Base-by-base conservation (phyloP, 331 rosid genomes). In the Acacia concinna region DNA sequence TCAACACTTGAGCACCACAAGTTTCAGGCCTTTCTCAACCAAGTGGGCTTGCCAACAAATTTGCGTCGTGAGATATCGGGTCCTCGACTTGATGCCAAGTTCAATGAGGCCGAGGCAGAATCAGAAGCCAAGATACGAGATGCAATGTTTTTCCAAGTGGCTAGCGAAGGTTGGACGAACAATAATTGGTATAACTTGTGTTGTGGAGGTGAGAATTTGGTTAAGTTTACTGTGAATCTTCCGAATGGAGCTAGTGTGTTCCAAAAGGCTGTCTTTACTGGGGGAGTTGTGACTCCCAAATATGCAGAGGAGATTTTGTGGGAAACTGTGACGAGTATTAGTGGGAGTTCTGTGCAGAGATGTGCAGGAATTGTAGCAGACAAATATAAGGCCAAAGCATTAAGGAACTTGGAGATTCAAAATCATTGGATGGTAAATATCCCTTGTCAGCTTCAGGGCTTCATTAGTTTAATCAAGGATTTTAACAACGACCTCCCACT, bases 361-460 rank as follows among this genome's bases (percentile, higher is more conserved):
- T 93, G 97, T 56, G 97, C 86, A 30, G 97, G 97, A 57, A 85
- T 93, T 68, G 90, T 93, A 59, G 84, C 92, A 4, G 97, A 93
- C 78, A 93, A 81, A 83, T 93, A 88, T 84, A 93, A 93, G 82
- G 87, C 81, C 79, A 89, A 91, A 85, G 97, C 97, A 13, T 84
- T 93, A 86, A 89, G 86, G 87, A 90, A 86, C 82, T 88, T 93
- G 90, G 97, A 93, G 89, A 69, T 78, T 75, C 91, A 88, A 88
- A 88, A 91, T 78, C 96, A 86, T 41, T 90, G 97, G 97, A 93
- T 93, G 97, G 96, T 93, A 78, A 93, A 93, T 65, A 79, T 93
- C 73, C 81, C 87, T 62, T 93, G 97, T 87, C 96, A 89, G 91
- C 86, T 93, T 82, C 94, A 89, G 84, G 97, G 96, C 65, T 82